phyloP scores from a whole-genome alignment of 1,284 basidiomycete genomes.

The Takashimella tepidaria region DNA sequence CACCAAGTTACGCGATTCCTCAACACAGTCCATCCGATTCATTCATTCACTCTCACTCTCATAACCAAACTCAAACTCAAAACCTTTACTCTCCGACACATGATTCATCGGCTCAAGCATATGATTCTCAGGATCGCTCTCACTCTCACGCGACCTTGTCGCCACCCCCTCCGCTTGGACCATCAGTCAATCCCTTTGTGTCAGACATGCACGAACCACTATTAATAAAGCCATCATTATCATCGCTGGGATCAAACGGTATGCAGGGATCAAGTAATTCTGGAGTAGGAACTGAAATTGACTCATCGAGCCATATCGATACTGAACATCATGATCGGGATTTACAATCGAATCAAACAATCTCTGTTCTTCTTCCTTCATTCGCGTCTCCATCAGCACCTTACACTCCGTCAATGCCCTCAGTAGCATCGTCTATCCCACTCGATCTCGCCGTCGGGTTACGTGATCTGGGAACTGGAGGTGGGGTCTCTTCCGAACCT shows the following conservation, averaged over 20 bases:
- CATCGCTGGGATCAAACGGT: no score
- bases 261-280: background rate
- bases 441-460: slow-evolving; percentile 5
- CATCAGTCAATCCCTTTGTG: no score
- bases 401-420: slow-evolving; percentile 1
- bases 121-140: no score
- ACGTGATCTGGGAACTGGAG: slow-evolving; percentile 16
- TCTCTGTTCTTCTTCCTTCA: background rate
- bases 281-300: background rate
- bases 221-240: no score
- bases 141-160: background rate
- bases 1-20: background rate
- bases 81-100: background rate
- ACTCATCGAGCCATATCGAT: background rate
- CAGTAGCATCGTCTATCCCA: background rate
- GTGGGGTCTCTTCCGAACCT: slow-evolving; percentile 22
- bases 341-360: background rate
- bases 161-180: no score
- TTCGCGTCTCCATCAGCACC: background rate
- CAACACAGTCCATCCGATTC: background rate
- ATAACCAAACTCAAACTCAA: background rate
- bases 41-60: no score
- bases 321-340: background rate
- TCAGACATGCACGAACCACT: no score
- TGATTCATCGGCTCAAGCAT: background rate